Evolutionary conservation across 192 early-diverging fungal genomes (phyloP).

Genomic region (Backusella morwellensis): DNA sequence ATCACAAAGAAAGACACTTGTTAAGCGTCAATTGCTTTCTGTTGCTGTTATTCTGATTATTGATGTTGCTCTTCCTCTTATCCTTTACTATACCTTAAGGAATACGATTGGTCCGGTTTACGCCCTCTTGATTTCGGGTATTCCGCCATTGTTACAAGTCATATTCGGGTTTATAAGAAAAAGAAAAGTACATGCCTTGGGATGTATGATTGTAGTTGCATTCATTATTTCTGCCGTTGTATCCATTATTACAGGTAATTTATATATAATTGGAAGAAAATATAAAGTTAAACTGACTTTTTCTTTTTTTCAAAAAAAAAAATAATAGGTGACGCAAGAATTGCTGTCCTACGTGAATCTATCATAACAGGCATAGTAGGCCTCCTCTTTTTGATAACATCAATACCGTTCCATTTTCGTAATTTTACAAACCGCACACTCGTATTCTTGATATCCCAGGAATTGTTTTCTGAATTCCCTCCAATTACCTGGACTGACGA

Average conservation of each 20-base stretch:
- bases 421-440: slow-evolving; percentile 34
- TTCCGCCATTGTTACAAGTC: slow-evolving; percentile 36
- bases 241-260: slow-evolving; percentile 25
- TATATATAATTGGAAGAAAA: neutral
- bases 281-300: neutral
- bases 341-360: slow-evolving; percentile 44
- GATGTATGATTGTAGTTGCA: slow-evolving; percentile 35
- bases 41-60: slow-evolving; percentile 16
- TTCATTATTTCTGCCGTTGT: slow-evolving; percentile 39
- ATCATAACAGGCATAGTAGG: slow-evolving; percentile 33
- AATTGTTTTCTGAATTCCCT: slow-evolving; percentile 29
- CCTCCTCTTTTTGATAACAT: slow-evolving; percentile 35
- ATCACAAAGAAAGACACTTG: neutral
- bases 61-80: slow-evolving; percentile 31
- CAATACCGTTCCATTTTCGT: slow-evolving; percentile 36
- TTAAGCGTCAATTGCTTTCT: neutral
- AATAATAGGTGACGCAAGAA: slow-evolving; percentile 23
- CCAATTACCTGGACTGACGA: slow-evolving; percentile 30
- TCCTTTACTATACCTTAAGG: slow-evolving; percentile 32
- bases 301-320: neutral
- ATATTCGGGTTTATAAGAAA: slow-evolving; percentile 27
- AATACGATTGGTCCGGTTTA: slow-evolving; percentile 22
- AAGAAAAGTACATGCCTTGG: slow-evolving; percentile 34
- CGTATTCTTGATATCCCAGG: slow-evolving; percentile 24
- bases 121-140: slow-evolving; percentile 40